Conservation (phyloP, 345 rosid genomes). For the Boechera divaricarpa region DNA sequence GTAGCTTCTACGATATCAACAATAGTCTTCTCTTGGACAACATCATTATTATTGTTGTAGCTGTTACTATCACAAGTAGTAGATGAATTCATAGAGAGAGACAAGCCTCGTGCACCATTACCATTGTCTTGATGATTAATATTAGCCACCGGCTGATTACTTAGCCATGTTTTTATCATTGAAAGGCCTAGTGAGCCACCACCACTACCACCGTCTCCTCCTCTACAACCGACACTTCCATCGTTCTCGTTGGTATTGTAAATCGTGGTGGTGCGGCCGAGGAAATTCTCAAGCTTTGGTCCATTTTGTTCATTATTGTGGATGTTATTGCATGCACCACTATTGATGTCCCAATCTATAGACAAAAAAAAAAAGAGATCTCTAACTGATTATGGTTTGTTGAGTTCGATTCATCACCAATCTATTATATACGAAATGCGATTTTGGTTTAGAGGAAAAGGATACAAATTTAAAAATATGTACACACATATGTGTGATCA, state of each 20-base stretch:
- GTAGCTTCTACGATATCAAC: constrained; percentile 48
- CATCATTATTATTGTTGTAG: constrained; percentile 19
- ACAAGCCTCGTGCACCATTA: constrained; percentile 56
- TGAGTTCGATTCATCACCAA: not conserved
- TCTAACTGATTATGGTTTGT: not conserved
- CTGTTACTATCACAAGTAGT: constrained; percentile 37
- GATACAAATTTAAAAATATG: not conserved
- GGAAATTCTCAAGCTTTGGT: constrained; percentile 85
- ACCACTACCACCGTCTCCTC: constrained; percentile 2
- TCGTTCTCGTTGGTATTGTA: constrained; percentile 30
- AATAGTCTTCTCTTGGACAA: constrained; percentile 45
- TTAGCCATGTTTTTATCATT: constrained; percentile 83
- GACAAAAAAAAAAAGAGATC: constrained; percentile 5
- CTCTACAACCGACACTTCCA: constrained; percentile 18
- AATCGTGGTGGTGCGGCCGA: constrained; percentile 58
- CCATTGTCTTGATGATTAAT: constrained; percentile 40
- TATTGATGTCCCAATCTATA: constrained; percentile 72
- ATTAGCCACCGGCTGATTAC: constrained; percentile 61
- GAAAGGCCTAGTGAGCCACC: constrained; percentile 67
- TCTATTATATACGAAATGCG: not conserved
- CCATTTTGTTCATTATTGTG: constrained; percentile 45
- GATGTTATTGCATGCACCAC: constrained; percentile 53
- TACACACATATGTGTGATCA: not conserved
- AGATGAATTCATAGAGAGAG: constrained; percentile 68
- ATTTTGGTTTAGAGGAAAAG: not conserved